Percentiles rank a stretch among this genome's conserved stretches.
Evolutionary conservation across 331 rosid species (phyloP).

Genomic region (Erythrophleum ivorense): DNA sequence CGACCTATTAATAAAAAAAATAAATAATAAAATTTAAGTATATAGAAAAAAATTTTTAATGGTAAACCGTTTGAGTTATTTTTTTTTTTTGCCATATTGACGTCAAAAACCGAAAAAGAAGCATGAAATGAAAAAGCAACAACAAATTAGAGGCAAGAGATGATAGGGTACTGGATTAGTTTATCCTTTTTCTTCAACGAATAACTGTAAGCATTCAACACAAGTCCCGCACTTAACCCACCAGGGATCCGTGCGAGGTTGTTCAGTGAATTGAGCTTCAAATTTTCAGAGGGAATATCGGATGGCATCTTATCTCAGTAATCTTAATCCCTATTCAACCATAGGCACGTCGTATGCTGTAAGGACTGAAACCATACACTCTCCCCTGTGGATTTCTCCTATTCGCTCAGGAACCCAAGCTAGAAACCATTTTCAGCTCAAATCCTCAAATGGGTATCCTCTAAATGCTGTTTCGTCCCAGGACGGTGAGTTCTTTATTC

Average conservation of each 20-base stretch:
- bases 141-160: background rate
- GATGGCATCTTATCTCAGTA: slow-evolving; percentile 65
- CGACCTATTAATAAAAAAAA: too few species aligned
- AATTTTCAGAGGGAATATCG: slow-evolving; percentile 2
- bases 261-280: slow-evolving; percentile 8
- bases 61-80: too few species aligned
- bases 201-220: slow-evolving; percentile 34
- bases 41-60: too few species aligned
- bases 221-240: background rate
- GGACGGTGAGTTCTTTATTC: slow-evolving; percentile 63
- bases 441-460: slow-evolving; percentile 82
- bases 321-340: slow-evolving; percentile 46
- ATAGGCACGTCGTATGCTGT: slow-evolving; percentile 46
- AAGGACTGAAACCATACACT: slow-evolving; percentile 50
- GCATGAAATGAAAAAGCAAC: background rate
- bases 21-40: too few species aligned
- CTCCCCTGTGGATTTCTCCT: slow-evolving; percentile 49
- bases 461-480: slow-evolving; percentile 66
- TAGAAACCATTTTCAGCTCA: slow-evolving; percentile 63
- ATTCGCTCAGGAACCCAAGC: slow-evolving; percentile 43
- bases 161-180: background rate
- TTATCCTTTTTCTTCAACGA: slow-evolving; percentile 30
- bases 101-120: too few species aligned
- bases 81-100: too few species aligned
- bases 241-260: background rate